Evolutionary conservation across 805 yeast species (phyloP).

Genomic region (Candida krabiensis): DNA sequence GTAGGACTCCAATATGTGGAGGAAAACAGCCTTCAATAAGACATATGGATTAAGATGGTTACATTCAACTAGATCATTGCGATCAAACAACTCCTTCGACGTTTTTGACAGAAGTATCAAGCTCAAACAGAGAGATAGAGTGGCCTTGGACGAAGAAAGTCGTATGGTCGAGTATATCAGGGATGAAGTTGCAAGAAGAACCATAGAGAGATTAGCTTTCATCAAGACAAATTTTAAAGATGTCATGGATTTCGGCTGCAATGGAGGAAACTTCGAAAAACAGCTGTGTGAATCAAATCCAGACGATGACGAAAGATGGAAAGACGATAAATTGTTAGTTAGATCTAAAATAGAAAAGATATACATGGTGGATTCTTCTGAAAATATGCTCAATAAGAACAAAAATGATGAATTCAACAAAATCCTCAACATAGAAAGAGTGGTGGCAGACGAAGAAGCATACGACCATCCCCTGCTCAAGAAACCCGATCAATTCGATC

Average conservation of each 20-base stretch:
- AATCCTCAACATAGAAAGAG: slow-evolving; percentile 45
- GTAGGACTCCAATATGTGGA: too few species aligned
- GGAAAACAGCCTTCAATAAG: too few species aligned
- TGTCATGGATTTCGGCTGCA: slow-evolving; percentile 71
- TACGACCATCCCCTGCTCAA: slow-evolving; percentile 44
- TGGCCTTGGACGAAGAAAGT: slow-evolving; percentile 44
- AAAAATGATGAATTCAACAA: slow-evolving; percentile 42
- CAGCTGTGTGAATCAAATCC: slow-evolving; percentile 38
- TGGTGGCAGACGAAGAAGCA: slow-evolving; percentile 68
- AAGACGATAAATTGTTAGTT: slow-evolving; percentile 54
- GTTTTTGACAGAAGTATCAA: slow-evolving; percentile 69
- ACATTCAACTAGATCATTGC: slow-evolving; percentile 3
- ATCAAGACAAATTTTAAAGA: slow-evolving; percentile 61
- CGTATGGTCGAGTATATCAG: slow-evolving; percentile 70
- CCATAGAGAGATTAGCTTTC: slow-evolving; percentile 74
- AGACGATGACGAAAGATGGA: slow-evolving; percentile 40
- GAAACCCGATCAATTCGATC: slow-evolving; percentile 51
- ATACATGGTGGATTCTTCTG: slow-evolving; percentile 67
- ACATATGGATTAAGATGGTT: too few species aligned
- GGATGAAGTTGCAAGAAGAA: slow-evolving; percentile 69
- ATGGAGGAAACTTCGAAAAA: slow-evolving; percentile 56
- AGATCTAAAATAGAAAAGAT: slow-evolving; percentile 51
- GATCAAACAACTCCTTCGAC: slow-evolving; percentile 14
- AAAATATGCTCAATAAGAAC: slow-evolving; percentile 54
- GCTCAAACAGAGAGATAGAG: slow-evolving; percentile 55